Evolutionary conservation across 805 yeast species (phyloP), one percentile per base, ranked within the genome.

Genomic region (Ogataea trehalophila): DNA sequence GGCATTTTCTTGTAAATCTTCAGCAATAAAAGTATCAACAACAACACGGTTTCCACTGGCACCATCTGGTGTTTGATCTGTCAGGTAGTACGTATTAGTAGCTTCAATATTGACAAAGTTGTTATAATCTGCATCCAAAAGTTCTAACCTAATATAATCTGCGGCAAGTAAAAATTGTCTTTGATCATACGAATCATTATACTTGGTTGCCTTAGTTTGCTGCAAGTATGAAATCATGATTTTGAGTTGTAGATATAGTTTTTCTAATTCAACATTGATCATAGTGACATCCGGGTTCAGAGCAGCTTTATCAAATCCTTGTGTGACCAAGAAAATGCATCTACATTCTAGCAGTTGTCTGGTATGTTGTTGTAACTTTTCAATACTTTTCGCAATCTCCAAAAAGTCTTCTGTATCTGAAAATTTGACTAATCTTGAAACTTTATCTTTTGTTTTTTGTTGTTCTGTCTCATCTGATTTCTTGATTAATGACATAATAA

Each of bases 31-130:
- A 70, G 82, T 78, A n/a, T 73, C 71, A 29, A 91, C 73, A 39
- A 73, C 77, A 4, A 87, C 72, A 18, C 75, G 69, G 58, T 87
- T 89, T 16, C 73, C 64, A 54, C 87, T 84, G 26, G 87, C 81
- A 1, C 91, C 88, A 56, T 81, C 88, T 1, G 82, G 70, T 7
- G 82, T 73, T 39, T 83, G 85, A 5, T 81, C 63, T 39, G 92
- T 73, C 42, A 76, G 68, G 61, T 81, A 89, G 41, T 72, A 74
- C 2, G 85, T 74, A 33, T 76, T 74, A 2, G 84, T 82, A 14
- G 91, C 65, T 0, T 86, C 84, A 44, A 90, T 69, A 62, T 87
- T 95, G 40, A 88, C 69, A 59, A 91, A 81, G 20, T 95, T 90
- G 15, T 70, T 60, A 22, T 86, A 68, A 7, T 75, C 65, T 11